Percentiles rank a stretch among this genome's conserved stretches.
Conservation (phyloP, 1,284 basidiomycete genomes). For the Tilletia indica region DNA sequence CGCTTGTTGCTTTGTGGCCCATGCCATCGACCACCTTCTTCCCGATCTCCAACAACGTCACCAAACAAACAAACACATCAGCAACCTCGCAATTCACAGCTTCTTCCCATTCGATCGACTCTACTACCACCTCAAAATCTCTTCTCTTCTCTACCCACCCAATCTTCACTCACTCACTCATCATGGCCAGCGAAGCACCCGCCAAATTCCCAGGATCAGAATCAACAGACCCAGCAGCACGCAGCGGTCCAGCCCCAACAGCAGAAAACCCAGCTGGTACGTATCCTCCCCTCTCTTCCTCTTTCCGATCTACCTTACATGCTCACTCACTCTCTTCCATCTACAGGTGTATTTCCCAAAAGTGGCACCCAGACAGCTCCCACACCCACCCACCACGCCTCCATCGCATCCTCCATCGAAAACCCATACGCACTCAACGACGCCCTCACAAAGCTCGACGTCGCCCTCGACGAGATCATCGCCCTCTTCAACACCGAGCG, state of each 20-base stretch:
- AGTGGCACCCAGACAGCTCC: slow-evolving; percentile 27
- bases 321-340: not conserved
- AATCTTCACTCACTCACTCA: not conserved
- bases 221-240: slow-evolving; percentile 6
- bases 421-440: slow-evolving; percentile 46
- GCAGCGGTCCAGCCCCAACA: slow-evolving; percentile 29
- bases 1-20: too few species aligned
- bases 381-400: slow-evolving; percentile 25
- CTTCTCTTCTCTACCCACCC: not conserved
- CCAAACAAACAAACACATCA: too few species aligned
- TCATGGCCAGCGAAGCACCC: not conserved
- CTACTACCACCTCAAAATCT: too few species aligned
- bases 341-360: not conserved
- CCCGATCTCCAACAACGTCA: too few species aligned
- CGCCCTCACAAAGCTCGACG: slow-evolving; percentile 39
- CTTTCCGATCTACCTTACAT: not conserved
- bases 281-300: slow-evolving; percentile 1
- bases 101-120: too few species aligned
- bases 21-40: too few species aligned
- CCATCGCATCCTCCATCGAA: slow-evolving; percentile 43
- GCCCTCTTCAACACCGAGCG: slow-evolving; percentile 42
- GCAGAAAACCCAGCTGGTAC: slow-evolving; percentile 35
- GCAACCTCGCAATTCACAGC: too few species aligned
- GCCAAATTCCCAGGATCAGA: slow-evolving; percentile 8
- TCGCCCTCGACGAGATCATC: slow-evolving; percentile 41